Base-by-base conservation (phyloP, 257 asterid genomes). In the Solanum medicagineum region DNA sequence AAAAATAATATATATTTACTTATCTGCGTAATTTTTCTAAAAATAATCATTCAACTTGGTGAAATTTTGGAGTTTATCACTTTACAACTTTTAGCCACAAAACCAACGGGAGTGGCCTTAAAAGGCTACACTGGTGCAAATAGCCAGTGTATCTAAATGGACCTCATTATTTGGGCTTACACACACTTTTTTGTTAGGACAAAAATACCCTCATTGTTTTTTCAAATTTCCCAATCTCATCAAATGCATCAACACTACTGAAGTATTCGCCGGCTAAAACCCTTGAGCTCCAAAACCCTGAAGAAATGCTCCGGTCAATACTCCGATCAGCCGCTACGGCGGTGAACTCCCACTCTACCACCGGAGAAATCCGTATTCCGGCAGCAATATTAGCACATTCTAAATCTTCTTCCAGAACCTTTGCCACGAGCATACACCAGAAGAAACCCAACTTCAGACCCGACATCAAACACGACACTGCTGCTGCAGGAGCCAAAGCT, bases 301-400 rank as follows among this genome's bases (percentile, higher is more conserved):
- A 70, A 10, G 70, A 89, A 85, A 90, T 96, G 88, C 90, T 92
- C 86, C 94, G 98, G 60, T 91, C 93, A 83, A 86, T 95, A 45
- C 93, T 92, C 91, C 96, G 98, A 85, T 84, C 93, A 47, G 87
- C 90, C 81, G 44, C 93, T 47, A 62, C 86, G 19, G 85, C 84
- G 7, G 45, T 68, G 59, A 84, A 86, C 57, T 26, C 47, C 17
- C 88, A 85, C 7, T 8, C 81, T 3, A 17, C 66, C 85, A 59
- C 59, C 47, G 16, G 74, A 11, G 54, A 49, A 40, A 42, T 71
- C 45, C 84, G 79, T 16, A 62, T 53, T 29, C 82, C 62, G 84
- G 87, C 88, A 84, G 86, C 89, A 5, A 42, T 91, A 36, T 17
- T 69, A 53, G 54, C 86, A 86, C 15, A 85, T 85, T 90, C 88